Evolutionary conservation across 352 stramenopile genomes (phyloP).

Genomic region (Pseudoperonospora humuli): DNA sequence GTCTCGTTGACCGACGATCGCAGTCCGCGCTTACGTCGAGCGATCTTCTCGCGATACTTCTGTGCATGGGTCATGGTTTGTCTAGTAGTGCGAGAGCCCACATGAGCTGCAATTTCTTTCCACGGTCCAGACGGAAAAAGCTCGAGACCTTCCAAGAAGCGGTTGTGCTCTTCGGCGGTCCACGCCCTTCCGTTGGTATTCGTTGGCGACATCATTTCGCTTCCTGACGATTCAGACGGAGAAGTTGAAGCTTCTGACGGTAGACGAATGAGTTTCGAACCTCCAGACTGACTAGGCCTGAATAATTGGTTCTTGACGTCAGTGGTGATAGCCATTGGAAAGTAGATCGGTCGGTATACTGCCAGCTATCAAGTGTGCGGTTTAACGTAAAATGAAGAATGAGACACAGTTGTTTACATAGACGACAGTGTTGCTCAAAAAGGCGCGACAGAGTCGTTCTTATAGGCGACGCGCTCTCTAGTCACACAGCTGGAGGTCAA

Average conservation of each 20-base stretch:
- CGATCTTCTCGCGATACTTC: conserved; percentile 54
- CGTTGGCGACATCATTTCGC: conserved; percentile 9
- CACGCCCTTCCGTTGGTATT: conserved; percentile 32
- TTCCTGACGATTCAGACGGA: conserved; percentile 2
- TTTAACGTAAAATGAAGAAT: conserved; percentile 22
- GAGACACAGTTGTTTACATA: conserved; percentile 11
- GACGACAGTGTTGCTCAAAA: neutral
- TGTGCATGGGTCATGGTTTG: conserved; percentile 56
- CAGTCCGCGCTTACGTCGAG: conserved; percentile 36
- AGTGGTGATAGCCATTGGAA: conserved; percentile 37
- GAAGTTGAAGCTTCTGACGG: conserved; percentile 16
- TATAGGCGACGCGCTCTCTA: conserved; percentile 15
- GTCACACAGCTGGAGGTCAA: conserved; percentile 12
- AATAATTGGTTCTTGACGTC: conserved; percentile 48
- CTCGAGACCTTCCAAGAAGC: conserved; percentile 51
- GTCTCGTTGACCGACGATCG: conserved; percentile 25
- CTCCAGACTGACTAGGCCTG: conserved; percentile 9
- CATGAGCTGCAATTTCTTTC: conserved; percentile 50
- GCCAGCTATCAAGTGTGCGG: too few relatives aligned
- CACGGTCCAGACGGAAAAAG: conserved; percentile 53
- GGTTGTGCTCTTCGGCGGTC: conserved; percentile 45
- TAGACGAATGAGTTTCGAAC: conserved; percentile 29
- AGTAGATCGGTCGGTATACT: too few relatives aligned
- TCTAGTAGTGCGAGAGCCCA: conserved; percentile 46
- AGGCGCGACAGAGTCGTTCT: conserved; percentile 10